A percentile compares a stretch with the other conserved stretches of the same genome.
phyloP scores from a whole-genome alignment of 306 rosid species.

The Delonix regia region DNA sequence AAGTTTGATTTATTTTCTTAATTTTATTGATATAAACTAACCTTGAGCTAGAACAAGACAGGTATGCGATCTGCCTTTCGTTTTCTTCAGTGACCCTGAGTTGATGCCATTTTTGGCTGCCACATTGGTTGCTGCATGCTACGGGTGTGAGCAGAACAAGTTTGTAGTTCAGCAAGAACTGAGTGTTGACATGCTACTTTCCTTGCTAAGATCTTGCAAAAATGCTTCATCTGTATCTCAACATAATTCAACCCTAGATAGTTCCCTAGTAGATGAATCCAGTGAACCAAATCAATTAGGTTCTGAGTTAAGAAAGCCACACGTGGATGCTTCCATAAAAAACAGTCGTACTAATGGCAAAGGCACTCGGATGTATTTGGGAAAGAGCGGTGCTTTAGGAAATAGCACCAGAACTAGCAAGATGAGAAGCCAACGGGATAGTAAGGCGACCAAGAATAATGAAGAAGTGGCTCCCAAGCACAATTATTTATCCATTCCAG shows the following conservation, averaged over 20 bases:
- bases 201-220: slow-evolving; percentile 82
- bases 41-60: slow-evolving; percentile 48
- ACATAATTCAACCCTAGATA: slow-evolving; percentile 53
- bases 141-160: slow-evolving; percentile 89
- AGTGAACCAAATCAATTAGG: slow-evolving; percentile 54
- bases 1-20: slow-evolving; percentile 16
- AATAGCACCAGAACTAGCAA: slow-evolving; percentile 60
- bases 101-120: slow-evolving; percentile 96
- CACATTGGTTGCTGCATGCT: slow-evolving; percentile 89
- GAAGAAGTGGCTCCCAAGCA: slow-evolving; percentile 72
- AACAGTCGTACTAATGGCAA: slow-evolving; percentile 59
- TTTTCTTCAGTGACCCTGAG: slow-evolving; percentile 96
- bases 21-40: slow-evolving; percentile 44
- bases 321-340: slow-evolving; percentile 47
- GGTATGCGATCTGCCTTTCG: slow-evolving; percentile 95
- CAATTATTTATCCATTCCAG: slow-evolving; percentile 42
- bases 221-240: slow-evolving; percentile 49
- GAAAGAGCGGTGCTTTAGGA: slow-evolving; percentile 59
- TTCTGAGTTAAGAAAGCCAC: slow-evolving; percentile 52
- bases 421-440: slow-evolving; percentile 68
- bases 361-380: slow-evolving; percentile 48
- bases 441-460: slow-evolving; percentile 53
- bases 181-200: slow-evolving; percentile 87
- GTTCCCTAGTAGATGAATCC: slow-evolving; percentile 53
- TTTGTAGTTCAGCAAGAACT: slow-evolving; percentile 90